These are phyloP conservation scores for Amyloporia xantha DNA, from an alignment of 768 basidiomycete species.

Conservation along the genomic window DNA sequence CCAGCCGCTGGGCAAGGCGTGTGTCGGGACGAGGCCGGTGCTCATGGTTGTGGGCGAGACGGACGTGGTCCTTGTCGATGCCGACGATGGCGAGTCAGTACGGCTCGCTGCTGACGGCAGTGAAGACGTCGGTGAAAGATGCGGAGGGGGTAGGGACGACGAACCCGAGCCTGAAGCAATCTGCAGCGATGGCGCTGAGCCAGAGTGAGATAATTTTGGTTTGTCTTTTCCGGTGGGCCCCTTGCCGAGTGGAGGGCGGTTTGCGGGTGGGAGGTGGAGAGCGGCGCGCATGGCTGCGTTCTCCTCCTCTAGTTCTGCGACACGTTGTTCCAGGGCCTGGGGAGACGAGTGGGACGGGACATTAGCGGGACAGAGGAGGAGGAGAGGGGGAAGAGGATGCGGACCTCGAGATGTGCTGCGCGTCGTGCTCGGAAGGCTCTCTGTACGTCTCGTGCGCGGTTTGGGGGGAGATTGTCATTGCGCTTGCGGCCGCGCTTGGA, in stretches of 20 bases:
- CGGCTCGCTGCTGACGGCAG: slow-evolving; percentile 13
- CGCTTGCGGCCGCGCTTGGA: slow-evolving; percentile 85
- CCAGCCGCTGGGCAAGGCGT: slow-evolving; percentile 11
- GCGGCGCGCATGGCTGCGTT: slow-evolving; percentile 67
- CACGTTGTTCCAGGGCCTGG: slow-evolving; percentile 77
- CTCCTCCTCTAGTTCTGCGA: slow-evolving; percentile 79
- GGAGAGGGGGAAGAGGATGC: slow-evolving; percentile 24
- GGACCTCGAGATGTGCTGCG: slow-evolving; percentile 79
- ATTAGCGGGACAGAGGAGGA: slow-evolving; percentile 5
- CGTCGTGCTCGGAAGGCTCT: slow-evolving; percentile 84
- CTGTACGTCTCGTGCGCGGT: slow-evolving; percentile 83
- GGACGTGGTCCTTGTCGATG: slow-evolving; percentile 52
- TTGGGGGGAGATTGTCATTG: slow-evolving; percentile 73
- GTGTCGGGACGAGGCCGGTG: slow-evolving; percentile 9
- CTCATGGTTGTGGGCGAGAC: slow-evolving; percentile 50
- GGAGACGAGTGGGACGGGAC: slow-evolving; percentile 24
- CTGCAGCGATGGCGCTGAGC: slow-evolving; percentile 2
- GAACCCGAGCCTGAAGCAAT: slow-evolving; percentile 11
- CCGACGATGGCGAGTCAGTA: slow-evolving; percentile 35
- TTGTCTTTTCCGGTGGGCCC: slow-evolving; percentile 87
- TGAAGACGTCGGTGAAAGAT: slow-evolving; percentile 4
- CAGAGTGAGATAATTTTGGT: slow-evolving; percentile 32
- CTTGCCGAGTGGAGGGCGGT: slow-evolving; percentile 66
- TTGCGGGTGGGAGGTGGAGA: slow-evolving; percentile 68
- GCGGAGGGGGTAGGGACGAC: slow-evolving; percentile 10